A percentile compares a stretch with the other conserved stretches of the same genome.
Evolutionary conservation across 163 green algal species (phyloP).

Genomic region (Picocystis sp.): DNA sequence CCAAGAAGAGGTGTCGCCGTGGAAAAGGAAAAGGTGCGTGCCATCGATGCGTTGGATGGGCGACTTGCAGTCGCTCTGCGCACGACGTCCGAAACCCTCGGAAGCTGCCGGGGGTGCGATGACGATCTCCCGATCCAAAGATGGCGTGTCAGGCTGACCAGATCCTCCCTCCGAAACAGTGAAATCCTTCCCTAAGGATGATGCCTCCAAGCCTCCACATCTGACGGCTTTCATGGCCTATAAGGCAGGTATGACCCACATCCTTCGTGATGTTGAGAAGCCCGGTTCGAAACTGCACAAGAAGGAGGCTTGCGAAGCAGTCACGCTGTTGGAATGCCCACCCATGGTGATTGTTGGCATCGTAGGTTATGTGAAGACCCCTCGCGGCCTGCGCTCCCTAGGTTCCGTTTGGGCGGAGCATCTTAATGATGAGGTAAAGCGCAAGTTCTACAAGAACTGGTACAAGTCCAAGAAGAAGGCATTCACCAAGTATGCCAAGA

Average conservation of each 20-base stretch:
- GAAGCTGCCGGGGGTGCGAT: too few species aligned
- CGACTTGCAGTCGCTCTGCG: too few species aligned
- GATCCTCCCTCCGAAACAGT: conserved; percentile 19
- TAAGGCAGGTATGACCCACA: conserved; percentile 99
- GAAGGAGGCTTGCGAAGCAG: conserved; percentile 95
- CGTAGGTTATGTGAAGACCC: conserved; percentile 91
- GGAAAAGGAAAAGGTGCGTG: conserved; percentile 24
- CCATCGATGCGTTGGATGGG: too few species aligned
- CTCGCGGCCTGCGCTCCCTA: conserved; percentile 67
- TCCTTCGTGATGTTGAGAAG: conserved; percentile 97
- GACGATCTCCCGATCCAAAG: too few species aligned
- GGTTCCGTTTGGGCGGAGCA: conserved; percentile 96
- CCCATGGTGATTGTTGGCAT: conserved; percentile 93
- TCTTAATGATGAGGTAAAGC: conserved; percentile 81
- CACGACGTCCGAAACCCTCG: too few species aligned
- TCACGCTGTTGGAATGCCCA: conserved; percentile 95
- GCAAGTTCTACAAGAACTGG: conserved; percentile 29
- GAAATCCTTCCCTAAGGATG: conserved; percentile 93
- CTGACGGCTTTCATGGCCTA: conserved; percentile 98
- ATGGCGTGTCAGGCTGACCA: too few species aligned
- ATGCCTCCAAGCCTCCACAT: conserved; percentile 70
- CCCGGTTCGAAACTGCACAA: conserved; percentile 99
- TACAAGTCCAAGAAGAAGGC: conserved; percentile 98
- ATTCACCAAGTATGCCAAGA: conserved; percentile 95
- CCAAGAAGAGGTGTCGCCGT: conserved; percentile 85